A percentile compares a stretch with the other conserved stretches of the same genome.
phyloP scores from a whole-genome alignment of 352 stramenopile genomes.

The Salisapilia sapeloensis region DNA sequence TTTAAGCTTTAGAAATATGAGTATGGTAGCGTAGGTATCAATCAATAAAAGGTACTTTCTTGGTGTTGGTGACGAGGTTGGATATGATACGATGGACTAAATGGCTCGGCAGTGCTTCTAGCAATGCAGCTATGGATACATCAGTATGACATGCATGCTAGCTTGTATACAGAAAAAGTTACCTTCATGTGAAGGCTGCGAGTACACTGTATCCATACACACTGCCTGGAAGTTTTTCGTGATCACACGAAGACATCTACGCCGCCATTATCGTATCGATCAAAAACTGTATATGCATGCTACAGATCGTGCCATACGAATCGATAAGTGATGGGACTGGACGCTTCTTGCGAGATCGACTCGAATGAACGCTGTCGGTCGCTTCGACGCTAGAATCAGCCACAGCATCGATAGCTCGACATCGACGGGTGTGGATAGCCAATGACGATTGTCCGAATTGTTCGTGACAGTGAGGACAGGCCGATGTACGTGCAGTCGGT shows the following conservation, averaged over 20 bases:
- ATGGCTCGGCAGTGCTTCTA: conserved; percentile 37
- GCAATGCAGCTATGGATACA: conserved; percentile 17
- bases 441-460: conserved; percentile 41
- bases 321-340: no score
- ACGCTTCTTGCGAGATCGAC: no score
- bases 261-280: no score
- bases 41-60: conserved; percentile 19
- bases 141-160: neutral
- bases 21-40: no score
- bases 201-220: conserved; percentile 41
- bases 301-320: no score
- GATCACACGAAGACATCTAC: conserved; percentile 36
- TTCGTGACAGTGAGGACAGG: conserved; percentile 36
- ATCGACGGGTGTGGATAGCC: conserved; percentile 39
- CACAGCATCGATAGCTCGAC: conserved; percentile 11
- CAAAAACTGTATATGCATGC: no score
- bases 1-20: no score
- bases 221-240: conserved; percentile 53
- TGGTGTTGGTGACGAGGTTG: conserved; percentile 36
- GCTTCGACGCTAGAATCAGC: no score
- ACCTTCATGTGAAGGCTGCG: conserved; percentile 48
- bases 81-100: conserved; percentile 54
- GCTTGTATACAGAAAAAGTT: neutral
- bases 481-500: conserved; percentile 8
- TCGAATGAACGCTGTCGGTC: no score